Conservation (phyloP, 1,284 basidiomycete species). For the Trichosporon asahii region DNA sequence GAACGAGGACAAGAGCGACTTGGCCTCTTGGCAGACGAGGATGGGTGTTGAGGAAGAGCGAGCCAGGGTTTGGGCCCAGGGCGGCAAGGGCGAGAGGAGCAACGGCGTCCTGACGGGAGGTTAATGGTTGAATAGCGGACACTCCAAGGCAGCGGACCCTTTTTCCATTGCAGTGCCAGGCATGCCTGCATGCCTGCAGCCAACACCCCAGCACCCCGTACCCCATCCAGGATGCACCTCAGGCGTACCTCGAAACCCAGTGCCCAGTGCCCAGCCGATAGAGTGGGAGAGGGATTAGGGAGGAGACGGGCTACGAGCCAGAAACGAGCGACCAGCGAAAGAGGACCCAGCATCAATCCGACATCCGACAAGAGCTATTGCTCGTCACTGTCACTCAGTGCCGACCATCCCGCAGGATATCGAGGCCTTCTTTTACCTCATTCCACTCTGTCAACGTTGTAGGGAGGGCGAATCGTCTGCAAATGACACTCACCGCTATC, state of each 20-base stretch:
- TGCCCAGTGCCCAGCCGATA: background rate
- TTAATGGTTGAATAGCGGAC: background rate
- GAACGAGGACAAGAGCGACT: background rate
- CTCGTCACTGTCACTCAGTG: background rate
- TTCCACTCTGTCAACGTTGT: too few relatives aligned
- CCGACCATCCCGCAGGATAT: background rate
- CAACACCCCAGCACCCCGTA: background rate
- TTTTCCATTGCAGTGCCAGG: background rate
- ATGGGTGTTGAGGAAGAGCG: background rate
- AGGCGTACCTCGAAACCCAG: background rate
- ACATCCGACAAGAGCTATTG: background rate
- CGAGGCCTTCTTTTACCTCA: too few relatives aligned
- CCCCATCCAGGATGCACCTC: background rate
- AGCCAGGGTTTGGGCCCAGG: background rate
- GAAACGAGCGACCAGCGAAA: background rate
- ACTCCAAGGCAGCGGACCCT: conserved; percentile 1
- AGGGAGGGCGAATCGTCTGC: too few relatives aligned
- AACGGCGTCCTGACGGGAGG: background rate
- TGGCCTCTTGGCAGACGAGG: background rate
- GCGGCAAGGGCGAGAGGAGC: background rate
- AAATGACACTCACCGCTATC: conserved; percentile 15
- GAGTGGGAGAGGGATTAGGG: background rate
- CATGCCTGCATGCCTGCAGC: background rate
- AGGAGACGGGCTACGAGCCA: background rate
- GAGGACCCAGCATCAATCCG: background rate